Base-by-base conservation (phyloP, 2,329 filamentous ascomycete genomes). In the Ilyonectria sp. region DNA sequence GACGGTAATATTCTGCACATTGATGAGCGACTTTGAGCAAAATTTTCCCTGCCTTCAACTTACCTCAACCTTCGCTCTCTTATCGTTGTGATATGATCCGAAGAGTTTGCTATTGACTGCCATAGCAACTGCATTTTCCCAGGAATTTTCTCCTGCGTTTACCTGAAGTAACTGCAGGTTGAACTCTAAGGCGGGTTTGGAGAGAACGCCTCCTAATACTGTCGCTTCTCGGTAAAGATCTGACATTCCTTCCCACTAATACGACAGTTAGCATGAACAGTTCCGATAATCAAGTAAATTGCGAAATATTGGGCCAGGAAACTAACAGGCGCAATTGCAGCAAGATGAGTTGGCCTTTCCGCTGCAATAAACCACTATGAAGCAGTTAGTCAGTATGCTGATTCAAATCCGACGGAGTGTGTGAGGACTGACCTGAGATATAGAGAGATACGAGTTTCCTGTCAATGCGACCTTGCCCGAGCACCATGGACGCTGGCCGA, bases 391-490 rank as follows among this genome's bases (percentile, higher is more conserved):
- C 26, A 6, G 26, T 26, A 26, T 26, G 26, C 26, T 26, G 26
- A 26, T 11, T 33, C 31, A 33, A 9, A 3, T 11, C 31, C 7
- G 8, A 10, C 31, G 11, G 2, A 33, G 11, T 10, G 31, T 11
- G 11, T 33, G 31, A 33, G 11, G 31, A 9, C 31, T 33, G 31
- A 33, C 31, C 37, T 40, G 37, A 6, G 49, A 44, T n/a, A 53
- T 46, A 5, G 49, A 4, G 9, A 61, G 49, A 15, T 47, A 65
- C 4, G 75, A 77, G 52, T 76, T 78, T 0, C 77, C 76, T 9
- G 69, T 71, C 21, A 79, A 63, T 6, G 69, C 76, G n/a, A 76
- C 66, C 2, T 70, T 73, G n/a, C 77, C 76, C 37, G 60, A 69
- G 43, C 75, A 77, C 76, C 76, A 78, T 1, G 59, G 54, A 56